phyloP scores from a whole-genome alignment of 2,329 filamentous ascomycete species.

The Coniella lustricola region DNA sequence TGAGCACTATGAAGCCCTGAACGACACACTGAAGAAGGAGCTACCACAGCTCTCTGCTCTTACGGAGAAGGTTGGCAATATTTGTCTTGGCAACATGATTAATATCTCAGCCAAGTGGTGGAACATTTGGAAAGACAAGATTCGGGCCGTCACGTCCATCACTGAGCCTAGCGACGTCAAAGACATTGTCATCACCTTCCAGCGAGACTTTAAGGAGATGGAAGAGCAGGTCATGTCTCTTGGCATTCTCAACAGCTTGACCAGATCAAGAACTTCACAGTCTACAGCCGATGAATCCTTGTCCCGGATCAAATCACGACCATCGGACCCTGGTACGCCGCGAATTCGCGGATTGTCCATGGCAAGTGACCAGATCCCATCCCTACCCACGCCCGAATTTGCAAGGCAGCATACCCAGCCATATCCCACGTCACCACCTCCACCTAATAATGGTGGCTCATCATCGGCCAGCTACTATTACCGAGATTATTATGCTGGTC shows the following conservation, averaged over 20 bases:
- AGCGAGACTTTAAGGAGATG: slow-evolving; percentile 68
- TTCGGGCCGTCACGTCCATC: slow-evolving; percentile 66
- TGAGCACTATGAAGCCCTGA: slow-evolving; percentile 84
- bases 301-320: slow-evolving; percentile 41
- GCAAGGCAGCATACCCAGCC: slow-evolving; percentile 49
- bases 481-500: slow-evolving; percentile 44
- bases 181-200: slow-evolving; percentile 72
- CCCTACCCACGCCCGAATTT: slow-evolving; percentile 60
- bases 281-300: slow-evolving; percentile 52
- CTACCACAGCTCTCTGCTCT: slow-evolving; percentile 75
- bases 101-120: slow-evolving; percentile 81
- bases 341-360: slow-evolving; percentile 54
- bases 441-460: slow-evolving; percentile 28
- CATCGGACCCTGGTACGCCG: slow-evolving; percentile 39
- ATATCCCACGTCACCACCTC: slow-evolving; percentile 42
- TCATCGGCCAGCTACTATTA: slow-evolving; percentile 51
- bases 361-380: slow-evolving; percentile 56
- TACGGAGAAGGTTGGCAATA: slow-evolving; percentile 77
- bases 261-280: slow-evolving; percentile 49
- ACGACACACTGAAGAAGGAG: slow-evolving; percentile 88
- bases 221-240: slow-evolving; percentile 66
- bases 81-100: slow-evolving; percentile 76
- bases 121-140: slow-evolving; percentile 74
- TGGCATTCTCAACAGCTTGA: slow-evolving; percentile 71
- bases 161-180: slow-evolving; percentile 58